These are phyloP conservation scores for Coniferiporia weirii DNA, from an alignment of 1,284 basidiomycete species.

Conservation along the genomic window DNA sequence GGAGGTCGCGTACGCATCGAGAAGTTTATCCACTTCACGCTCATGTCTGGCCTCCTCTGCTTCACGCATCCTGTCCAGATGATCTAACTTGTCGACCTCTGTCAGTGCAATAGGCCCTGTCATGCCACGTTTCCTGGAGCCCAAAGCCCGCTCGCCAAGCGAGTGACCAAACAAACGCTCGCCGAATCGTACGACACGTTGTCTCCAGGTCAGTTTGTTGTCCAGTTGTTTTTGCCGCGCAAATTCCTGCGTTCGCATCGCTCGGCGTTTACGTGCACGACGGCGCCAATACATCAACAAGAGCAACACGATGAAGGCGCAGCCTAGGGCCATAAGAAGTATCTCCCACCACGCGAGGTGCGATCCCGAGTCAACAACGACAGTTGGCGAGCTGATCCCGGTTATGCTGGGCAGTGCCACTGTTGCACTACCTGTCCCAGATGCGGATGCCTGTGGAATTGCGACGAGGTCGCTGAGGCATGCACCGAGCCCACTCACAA, in stretches of 20 bases:
- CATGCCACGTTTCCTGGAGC: slow-evolving; percentile 29
- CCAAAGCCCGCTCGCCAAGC: slow-evolving; percentile 26
- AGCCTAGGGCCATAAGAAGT: slow-evolving; percentile 73
- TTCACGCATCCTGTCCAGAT: slow-evolving; percentile 36
- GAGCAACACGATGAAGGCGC: slow-evolving; percentile 67
- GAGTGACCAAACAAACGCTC: slow-evolving; percentile 50
- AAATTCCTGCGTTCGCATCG: slow-evolving; percentile 58
- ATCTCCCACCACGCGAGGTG: slow-evolving; percentile 75
- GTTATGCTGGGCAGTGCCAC: slow-evolving; percentile 50
- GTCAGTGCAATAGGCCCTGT: slow-evolving; percentile 24
- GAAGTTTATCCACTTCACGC: slow-evolving; percentile 44
- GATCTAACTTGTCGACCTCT: slow-evolving; percentile 19
- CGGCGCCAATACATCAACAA: slow-evolving; percentile 65
- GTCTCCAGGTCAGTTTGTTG: slow-evolving; percentile 44
- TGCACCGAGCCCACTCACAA: slow-evolving; percentile 65
- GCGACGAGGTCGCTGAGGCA: slow-evolving; percentile 70
- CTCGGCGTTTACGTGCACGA: slow-evolving; percentile 59
- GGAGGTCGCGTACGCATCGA: slow-evolving; percentile 48
- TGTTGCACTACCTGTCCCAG: slow-evolving; percentile 36
- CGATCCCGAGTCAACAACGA: slow-evolving; percentile 30
- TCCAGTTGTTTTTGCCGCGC: slow-evolving; percentile 54
- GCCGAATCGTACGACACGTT: slow-evolving; percentile 50
- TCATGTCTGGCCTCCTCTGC: slow-evolving; percentile 48
- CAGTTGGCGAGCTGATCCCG: slow-evolving; percentile 42
- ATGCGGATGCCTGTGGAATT: slow-evolving; percentile 38